phyloP scores from a whole-genome alignment of 2,329 filamentous ascomycete species.

The Albophoma yamanashiensis region DNA sequence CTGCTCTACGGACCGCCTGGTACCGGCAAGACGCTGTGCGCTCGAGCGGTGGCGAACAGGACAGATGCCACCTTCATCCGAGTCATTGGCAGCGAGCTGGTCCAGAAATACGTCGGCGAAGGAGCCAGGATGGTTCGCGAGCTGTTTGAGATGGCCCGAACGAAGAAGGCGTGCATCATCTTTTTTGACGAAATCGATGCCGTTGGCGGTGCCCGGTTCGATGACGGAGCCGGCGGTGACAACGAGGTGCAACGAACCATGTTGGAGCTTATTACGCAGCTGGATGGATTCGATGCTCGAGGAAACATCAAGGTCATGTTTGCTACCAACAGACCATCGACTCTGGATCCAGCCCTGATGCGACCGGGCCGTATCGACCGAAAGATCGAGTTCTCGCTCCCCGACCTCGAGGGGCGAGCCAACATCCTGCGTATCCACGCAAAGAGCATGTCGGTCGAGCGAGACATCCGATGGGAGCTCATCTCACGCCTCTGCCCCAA shows the following conservation, averaged over 20 bases:
- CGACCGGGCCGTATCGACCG: constrained; percentile 93
- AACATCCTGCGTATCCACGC: constrained; percentile 98
- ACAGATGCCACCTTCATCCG: constrained; percentile 98
- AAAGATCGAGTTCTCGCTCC: constrained; percentile 97
- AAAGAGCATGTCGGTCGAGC: constrained; percentile 99
- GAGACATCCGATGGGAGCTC: constrained; percentile 97
- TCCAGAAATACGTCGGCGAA: constrained; percentile 98
- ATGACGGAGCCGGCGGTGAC: constrained; percentile 91
- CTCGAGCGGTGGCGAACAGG: constrained; percentile 91
- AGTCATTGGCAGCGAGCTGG: constrained; percentile 94
- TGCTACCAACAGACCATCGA: constrained; percentile 91
- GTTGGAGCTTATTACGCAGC: constrained; percentile 93
- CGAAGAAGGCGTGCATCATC: constrained; percentile 99
- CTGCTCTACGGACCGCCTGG: constrained; percentile 93
- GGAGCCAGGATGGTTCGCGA: constrained; percentile 97
- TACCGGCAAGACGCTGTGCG: constrained; percentile 98
- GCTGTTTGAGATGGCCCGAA: constrained; percentile 97
- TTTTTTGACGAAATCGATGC: constrained; percentile 96
- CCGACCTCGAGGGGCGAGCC: constrained; percentile 91
- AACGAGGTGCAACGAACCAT: constrained; percentile 98
- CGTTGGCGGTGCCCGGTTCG: constrained; percentile 89
- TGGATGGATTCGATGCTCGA: constrained; percentile 91
- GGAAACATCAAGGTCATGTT: constrained; percentile 99
- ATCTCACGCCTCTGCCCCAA: constrained; percentile 97
- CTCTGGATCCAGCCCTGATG: constrained; percentile 93